Conservation (phyloP, 352 stramenopile species). For the Globisporangium barbulae region DNA sequence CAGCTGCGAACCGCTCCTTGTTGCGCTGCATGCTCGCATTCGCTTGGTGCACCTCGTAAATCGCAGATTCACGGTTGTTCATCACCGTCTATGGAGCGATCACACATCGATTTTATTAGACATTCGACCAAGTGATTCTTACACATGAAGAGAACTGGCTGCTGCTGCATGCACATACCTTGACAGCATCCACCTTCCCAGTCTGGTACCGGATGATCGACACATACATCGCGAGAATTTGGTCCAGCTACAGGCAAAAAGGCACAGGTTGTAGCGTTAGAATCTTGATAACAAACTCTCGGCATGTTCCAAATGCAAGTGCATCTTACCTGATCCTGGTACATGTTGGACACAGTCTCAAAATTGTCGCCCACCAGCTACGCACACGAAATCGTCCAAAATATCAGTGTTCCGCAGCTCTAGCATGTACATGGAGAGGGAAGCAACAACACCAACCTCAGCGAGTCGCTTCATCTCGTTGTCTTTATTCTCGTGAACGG, state of each 20-base stretch:
- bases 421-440: neutral
- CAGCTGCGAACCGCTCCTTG: slow-evolving; percentile 85
- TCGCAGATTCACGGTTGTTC: slow-evolving; percentile 82
- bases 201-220: slow-evolving; percentile 83
- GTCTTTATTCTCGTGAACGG: slow-evolving; percentile 73
- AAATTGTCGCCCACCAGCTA: slow-evolving; percentile 65
- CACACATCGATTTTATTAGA: neutral
- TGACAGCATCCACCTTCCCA: slow-evolving; percentile 84
- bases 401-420: neutral
- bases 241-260: slow-evolving; percentile 49
- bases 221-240: slow-evolving; percentile 83
- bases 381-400: neutral
- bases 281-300: neutral
- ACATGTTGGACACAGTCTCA: slow-evolving; percentile 83
- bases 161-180: slow-evolving; percentile 34
- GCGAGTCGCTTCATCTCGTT: slow-evolving; percentile 68
- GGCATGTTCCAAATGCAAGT: neutral
- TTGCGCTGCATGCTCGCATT: slow-evolving; percentile 89
- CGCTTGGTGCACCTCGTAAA: slow-evolving; percentile 85
- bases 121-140: neutral
- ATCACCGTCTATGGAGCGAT: slow-evolving; percentile 59
- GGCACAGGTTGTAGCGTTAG: neutral
- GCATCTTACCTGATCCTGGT: slow-evolving; percentile 72
- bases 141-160: neutral
- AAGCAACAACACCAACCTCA: slow-evolving; percentile 31